Base-by-base conservation (phyloP, 1,139 yeast genomes). In the Pneumocystis sp. region DNA sequence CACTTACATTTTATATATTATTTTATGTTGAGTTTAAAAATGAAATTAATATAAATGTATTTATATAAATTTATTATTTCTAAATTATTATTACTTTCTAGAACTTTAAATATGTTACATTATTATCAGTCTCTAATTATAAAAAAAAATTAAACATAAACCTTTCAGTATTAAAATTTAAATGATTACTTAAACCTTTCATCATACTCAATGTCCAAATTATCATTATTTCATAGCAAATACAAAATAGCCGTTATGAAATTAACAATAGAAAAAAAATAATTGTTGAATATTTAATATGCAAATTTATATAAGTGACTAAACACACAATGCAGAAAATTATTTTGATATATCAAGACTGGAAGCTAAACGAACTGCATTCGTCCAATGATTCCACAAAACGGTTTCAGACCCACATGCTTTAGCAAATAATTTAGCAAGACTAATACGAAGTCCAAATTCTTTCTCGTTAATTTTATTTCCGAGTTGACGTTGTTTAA, bases 401-500 rank as follows among this genome's bases (percentile, higher is more conserved):
- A 66, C 65, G 63, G 64, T 57, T 17, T 65, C 57, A 19, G 67
- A 65, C 19, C 63, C 63, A n/a, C 50, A 40, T 10, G 65, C 57
- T 50, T 62, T 61, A 17, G 67, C 65, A 8, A 63, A 56, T 19
- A 63, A 64, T 45, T 65, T 63, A 44, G 65, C 66, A 37, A 64
- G 19, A 21, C 63, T 64, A 40, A 66, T 57, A 12, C 61, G 63
- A 45, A 66, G 50, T 7, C 63, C 63, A 29, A 66, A 44, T 39
- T 57, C 63, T 39, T 64, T 63, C 39, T 66, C 66, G n/a, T 64
- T 64, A 44, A 63, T 63, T 15, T 63, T 40, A 21, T 45, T 59
- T 61, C 67, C 67, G 25, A 42, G n/a, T 35, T 62, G 65, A 34
- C 68, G 65, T 34, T 64, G 62, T 44, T 42, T 44, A n/a, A 66